These are phyloP conservation scores for Hydnomerulius pinastri DNA, from an alignment of 768 basidiomycete genomes.

Conservation along the genomic window DNA sequence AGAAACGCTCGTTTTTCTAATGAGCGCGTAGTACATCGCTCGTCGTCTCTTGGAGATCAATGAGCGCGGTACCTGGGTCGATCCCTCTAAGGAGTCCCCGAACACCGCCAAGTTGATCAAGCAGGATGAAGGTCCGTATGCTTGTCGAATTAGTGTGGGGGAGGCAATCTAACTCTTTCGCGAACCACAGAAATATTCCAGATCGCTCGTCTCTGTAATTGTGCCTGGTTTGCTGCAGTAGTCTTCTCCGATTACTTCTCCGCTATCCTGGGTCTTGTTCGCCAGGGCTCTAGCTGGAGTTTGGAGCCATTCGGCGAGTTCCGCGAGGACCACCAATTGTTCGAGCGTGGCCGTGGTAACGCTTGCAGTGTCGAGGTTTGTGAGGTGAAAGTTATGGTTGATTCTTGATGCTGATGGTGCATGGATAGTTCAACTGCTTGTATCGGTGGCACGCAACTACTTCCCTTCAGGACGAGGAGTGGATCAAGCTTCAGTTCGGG, in stretches of 20 bases:
- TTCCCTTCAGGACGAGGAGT: conserved; percentile 68
- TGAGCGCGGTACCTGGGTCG: conserved; percentile 62
- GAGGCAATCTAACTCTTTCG: background rate
- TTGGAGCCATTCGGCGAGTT: conserved; percentile 78
- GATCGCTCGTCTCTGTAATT: conserved; percentile 75
- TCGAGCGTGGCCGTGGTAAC: conserved; percentile 82
- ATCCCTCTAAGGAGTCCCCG: conserved; percentile 49
- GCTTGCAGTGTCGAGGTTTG: conserved; percentile 78
- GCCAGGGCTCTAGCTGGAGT: conserved; percentile 77
- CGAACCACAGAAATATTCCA: conserved; percentile 72
- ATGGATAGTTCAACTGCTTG: conserved; percentile 72
- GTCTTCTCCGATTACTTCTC: conserved; percentile 88
- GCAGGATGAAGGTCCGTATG: conserved; percentile 54
- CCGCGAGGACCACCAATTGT: conserved; percentile 61
- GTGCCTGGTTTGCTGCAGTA: conserved; percentile 74
- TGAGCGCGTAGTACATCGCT: conserved; percentile 65
- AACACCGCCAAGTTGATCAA: conserved; percentile 38
- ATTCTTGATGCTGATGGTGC: background rate
- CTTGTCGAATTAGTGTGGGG: background rate
- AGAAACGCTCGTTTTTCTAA: background rate
- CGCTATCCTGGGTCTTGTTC: conserved; percentile 74
- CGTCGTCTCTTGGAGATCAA: conserved; percentile 78
- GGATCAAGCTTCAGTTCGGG: conserved; percentile 54
- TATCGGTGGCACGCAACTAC: conserved; percentile 89
- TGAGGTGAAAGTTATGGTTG: background rate